Conservation (phyloP, 805 yeast genomes). For the Kodamaea laetipori region DNA sequence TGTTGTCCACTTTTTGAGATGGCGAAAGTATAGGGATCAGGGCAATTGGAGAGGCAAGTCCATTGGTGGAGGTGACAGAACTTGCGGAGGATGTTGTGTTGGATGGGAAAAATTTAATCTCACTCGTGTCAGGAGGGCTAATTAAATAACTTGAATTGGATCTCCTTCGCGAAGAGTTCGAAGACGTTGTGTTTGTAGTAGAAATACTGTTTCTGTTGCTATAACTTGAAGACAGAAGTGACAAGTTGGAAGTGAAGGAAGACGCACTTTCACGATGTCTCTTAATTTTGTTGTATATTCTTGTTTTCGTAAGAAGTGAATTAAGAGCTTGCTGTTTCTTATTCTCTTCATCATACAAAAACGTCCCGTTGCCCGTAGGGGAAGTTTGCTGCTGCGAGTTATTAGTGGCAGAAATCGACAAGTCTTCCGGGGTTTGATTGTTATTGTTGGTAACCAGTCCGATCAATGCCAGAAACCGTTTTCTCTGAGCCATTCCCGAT, state of each 20-base stretch:
- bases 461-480: constrained; percentile 23
- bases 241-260: constrained; percentile 27
- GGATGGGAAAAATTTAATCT: constrained; percentile 8
- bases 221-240: constrained; percentile 19
- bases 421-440: constrained; percentile 8
- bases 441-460: constrained; percentile 12
- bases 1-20: constrained; percentile 33
- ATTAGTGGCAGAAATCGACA: constrained; percentile 1
- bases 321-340: constrained; percentile 24
- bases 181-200: constrained; percentile 23
- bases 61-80: not conserved
- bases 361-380: constrained; percentile 3
- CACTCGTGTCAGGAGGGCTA: constrained; percentile 12
- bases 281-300: constrained; percentile 38
- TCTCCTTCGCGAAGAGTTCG: constrained; percentile 24
- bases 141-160: constrained; percentile 16
- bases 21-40: constrained; percentile 18
- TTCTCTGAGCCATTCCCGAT: constrained; percentile 15
- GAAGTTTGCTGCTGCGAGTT: constrained; percentile 2
- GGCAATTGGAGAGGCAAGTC: constrained; percentile 13
- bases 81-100: not conserved
- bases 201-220: constrained; percentile 27
- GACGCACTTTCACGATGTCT: constrained; percentile 39
- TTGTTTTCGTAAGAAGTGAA: constrained; percentile 33
- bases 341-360: constrained; percentile 19